Conservation (phyloP, 1,284 basidiomycete species). For the Sanghuangporus baumii region DNA sequence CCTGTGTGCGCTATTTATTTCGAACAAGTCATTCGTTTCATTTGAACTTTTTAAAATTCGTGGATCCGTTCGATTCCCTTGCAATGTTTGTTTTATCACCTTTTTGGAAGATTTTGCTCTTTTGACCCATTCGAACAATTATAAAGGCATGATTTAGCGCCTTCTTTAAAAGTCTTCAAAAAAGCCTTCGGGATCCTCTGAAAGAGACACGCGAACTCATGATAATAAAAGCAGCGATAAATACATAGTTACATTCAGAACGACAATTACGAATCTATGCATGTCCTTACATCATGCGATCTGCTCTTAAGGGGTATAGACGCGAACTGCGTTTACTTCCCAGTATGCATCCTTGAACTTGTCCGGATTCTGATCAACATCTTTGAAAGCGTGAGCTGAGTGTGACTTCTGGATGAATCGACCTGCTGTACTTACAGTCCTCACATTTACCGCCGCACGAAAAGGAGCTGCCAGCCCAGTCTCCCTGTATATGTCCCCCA, state of each 20-base stretch:
- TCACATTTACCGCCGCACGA: conserved; percentile 19
- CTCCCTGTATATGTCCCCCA: conserved; percentile 17
- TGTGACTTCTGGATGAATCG: not conserved
- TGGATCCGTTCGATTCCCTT: not conserved
- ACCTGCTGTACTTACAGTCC: conserved; percentile 18
- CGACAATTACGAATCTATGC: no score
- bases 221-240: no score
- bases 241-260: no score
- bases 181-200: no score
- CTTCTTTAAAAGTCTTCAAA: not conserved
- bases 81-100: no score
- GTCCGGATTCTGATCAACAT: conserved; percentile 47
- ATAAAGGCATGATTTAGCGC: no score
- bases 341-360: conserved; percentile 57
- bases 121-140: no score
- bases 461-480: conserved; percentile 22
- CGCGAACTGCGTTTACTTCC: conserved; percentile 52
- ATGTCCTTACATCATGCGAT: no score
- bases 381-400: conserved; percentile 30
- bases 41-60: not conserved
- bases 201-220: no score
- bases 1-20: not conserved
- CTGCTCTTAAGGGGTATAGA: conserved; percentile 36
- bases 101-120: no score
- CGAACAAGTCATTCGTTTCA: not conserved